Conservation (phyloP, 2,329 filamentous ascomycete species). For the Ophiosphaerella narmari region DNA sequence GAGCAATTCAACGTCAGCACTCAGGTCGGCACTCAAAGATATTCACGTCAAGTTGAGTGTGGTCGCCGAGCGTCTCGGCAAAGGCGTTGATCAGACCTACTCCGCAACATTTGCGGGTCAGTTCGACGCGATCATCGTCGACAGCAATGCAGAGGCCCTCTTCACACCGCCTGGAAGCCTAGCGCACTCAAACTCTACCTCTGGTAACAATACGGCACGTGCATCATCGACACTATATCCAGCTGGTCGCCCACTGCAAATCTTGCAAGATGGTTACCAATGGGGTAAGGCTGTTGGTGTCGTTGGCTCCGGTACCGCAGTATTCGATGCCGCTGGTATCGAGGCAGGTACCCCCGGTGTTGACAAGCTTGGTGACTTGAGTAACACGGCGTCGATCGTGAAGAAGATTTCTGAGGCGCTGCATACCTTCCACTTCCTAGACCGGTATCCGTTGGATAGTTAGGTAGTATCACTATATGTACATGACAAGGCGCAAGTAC, state of each 20-base stretch:
- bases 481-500: background rate
- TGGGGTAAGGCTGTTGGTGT: slow-evolving; percentile 73
- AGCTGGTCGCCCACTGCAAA: slow-evolving; percentile 65
- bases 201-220: slow-evolving; percentile 29
- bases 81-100: slow-evolving; percentile 67
- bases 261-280: slow-evolving; percentile 65
- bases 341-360: slow-evolving; percentile 46
- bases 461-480: slow-evolving; percentile 3
- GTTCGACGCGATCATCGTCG: slow-evolving; percentile 68
- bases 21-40: slow-evolving; percentile 57
- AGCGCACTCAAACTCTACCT: slow-evolving; percentile 31
- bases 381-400: slow-evolving; percentile 21
- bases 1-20: slow-evolving; percentile 53
- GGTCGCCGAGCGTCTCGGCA: slow-evolving; percentile 62
- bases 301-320: slow-evolving; percentile 54
- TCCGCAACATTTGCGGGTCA: slow-evolving; percentile 64
- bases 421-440: slow-evolving; percentile 67
- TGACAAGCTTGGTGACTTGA: slow-evolving; percentile 18
- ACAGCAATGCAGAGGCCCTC: slow-evolving; percentile 60
- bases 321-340: slow-evolving; percentile 54
- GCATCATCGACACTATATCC: slow-evolving; percentile 63
- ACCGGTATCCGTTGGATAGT: slow-evolving; percentile 64
- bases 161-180: slow-evolving; percentile 50
- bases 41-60: slow-evolving; percentile 62
- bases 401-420: slow-evolving; percentile 56